phyloP scores from a whole-genome alignment of 345 rosid genomes.

The Gossypium turneri region DNA sequence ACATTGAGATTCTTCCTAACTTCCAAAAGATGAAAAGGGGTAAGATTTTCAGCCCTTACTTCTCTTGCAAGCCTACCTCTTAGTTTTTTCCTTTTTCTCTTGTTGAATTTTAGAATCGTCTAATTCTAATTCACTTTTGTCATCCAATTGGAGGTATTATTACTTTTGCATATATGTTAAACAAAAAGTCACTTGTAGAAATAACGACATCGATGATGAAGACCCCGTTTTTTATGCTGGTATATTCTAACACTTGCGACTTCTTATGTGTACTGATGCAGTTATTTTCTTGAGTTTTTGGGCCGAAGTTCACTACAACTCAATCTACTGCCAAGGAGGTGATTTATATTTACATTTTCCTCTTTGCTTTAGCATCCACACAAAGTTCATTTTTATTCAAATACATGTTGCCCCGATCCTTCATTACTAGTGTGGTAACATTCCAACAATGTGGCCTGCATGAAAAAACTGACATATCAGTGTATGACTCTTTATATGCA shows the following conservation, averaged over 20 bases:
- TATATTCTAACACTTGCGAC: background rate
- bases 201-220: background rate
- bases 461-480: too few species aligned
- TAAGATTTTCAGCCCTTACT: slow-evolving; percentile 22
- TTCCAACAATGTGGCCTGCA: too few species aligned
- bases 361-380: background rate
- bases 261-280: slow-evolving; percentile 33
- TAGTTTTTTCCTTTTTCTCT: background rate
- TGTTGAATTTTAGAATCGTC: background rate
- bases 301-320: slow-evolving; percentile 99
- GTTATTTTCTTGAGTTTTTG: slow-evolving; percentile 84
- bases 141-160: background rate
- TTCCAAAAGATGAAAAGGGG: slow-evolving; percentile 63
- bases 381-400: background rate
- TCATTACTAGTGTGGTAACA: too few species aligned
- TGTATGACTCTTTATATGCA: too few species aligned
- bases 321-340: slow-evolving; percentile 74
- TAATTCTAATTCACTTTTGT: background rate
- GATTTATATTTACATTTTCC: slow-evolving; percentile 4
- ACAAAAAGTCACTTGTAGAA: background rate
- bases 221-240: background rate
- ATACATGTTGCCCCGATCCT: too few species aligned
- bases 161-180: background rate
- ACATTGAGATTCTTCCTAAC: slow-evolving; percentile 83
- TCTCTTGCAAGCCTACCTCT: background rate